Evolutionary conservation across 345 rosid genomes (phyloP).

Genomic region (Eucalyptus guilfoylei): DNA sequence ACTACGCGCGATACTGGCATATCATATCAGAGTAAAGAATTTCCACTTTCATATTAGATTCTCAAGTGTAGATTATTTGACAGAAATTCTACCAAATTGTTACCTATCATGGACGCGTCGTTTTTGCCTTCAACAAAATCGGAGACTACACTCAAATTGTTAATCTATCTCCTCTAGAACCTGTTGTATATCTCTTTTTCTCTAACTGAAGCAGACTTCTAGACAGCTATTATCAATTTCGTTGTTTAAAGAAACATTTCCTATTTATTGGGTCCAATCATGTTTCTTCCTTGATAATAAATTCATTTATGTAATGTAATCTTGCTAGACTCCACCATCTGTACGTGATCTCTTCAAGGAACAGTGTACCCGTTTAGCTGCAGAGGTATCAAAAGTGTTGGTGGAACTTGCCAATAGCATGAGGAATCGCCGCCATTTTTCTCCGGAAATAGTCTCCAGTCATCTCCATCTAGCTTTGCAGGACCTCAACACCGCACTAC

Average conservation of each 20-base stretch:
- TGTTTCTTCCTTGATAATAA: not conserved
- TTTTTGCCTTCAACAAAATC: not conserved
- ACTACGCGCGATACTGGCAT: not conserved
- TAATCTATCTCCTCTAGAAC: not conserved
- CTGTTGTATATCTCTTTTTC: not conserved
- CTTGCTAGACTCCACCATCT: constrained; percentile 38
- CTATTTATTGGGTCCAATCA: not conserved
- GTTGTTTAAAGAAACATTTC: not conserved
- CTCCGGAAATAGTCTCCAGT: constrained; percentile 54
- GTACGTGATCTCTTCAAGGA: constrained; percentile 52
- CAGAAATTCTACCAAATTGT: not conserved
- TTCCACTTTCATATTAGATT: not conserved
- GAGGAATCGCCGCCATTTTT: constrained; percentile 48
- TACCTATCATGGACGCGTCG: not conserved
- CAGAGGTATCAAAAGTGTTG: constrained; percentile 53
- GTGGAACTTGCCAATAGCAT: constrained; percentile 49
- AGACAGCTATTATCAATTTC: not conserved
- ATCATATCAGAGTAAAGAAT: not conserved
- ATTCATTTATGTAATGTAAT: not conserved
- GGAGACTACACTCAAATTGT: not conserved
- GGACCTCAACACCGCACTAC: constrained; percentile 53
- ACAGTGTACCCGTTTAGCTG: constrained; percentile 44
- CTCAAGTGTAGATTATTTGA: not conserved
- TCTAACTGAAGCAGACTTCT: not conserved
- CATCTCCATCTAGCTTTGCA: constrained; percentile 58